Conservation (phyloP, 352 stramenopile species). For the Pythium guiyangense region DNA sequence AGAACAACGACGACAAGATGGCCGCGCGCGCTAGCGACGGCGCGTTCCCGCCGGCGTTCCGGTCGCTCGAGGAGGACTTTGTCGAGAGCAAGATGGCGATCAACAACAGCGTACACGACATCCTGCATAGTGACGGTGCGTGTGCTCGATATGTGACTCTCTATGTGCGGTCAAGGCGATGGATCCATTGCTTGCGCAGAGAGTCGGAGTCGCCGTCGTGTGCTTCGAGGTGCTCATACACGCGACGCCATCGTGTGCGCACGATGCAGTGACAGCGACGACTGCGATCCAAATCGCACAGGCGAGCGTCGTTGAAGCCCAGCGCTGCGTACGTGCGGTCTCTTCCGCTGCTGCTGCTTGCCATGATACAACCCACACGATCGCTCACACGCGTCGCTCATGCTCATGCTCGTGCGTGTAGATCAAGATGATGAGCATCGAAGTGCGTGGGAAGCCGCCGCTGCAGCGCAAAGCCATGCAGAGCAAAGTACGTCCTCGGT, state of each 20-base stretch:
- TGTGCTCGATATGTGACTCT: too few species aligned
- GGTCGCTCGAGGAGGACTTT: conserved; percentile 73
- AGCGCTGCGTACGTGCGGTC: conserved; percentile 56
- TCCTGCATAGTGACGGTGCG: conserved; percentile 41
- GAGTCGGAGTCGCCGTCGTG: not conserved
- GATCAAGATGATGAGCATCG: conserved; percentile 81
- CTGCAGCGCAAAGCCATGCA: conserved; percentile 70
- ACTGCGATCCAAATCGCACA: conserved; percentile 52
- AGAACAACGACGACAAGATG: conserved; percentile 11
- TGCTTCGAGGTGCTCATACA: not conserved
- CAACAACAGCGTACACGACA: conserved; percentile 72
- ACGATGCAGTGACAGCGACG: conserved; percentile 18
- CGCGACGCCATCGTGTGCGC: not conserved
- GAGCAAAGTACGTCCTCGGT: conserved; percentile 43
- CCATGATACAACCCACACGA: not conserved
- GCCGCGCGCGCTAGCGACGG: conserved; percentile 9
- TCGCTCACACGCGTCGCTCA: not conserved
- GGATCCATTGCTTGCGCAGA: not conserved
- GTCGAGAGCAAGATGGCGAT: conserved; percentile 80
- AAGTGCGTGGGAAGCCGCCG: conserved; percentile 58
- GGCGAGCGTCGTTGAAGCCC: conserved; percentile 59
- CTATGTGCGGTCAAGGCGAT: not conserved
- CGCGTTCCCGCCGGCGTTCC: conserved; percentile 53
- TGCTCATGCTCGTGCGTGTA: conserved; percentile 8
- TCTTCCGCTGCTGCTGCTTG: not conserved